Conservation (phyloP, 768 basidiomycete species). For the Trametes meyenii region DNA sequence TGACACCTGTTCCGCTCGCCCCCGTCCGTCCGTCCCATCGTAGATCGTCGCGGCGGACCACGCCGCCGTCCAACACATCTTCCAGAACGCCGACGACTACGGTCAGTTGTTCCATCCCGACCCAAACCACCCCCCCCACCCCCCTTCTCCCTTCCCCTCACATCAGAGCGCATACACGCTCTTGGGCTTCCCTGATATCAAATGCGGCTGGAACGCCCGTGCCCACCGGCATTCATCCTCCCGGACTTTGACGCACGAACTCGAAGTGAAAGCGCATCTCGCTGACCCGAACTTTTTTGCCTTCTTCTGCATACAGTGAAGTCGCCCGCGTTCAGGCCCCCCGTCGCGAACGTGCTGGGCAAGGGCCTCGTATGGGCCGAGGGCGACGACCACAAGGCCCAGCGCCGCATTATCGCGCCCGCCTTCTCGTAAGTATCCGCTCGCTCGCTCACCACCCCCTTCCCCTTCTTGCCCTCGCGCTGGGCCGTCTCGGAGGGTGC, state of each 20-base stretch:
- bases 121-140: no score
- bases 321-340: conserved; percentile 32
- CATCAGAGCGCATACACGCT: background rate
- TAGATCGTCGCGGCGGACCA: conserved; percentile 42
- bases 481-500: background rate
- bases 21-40: background rate
- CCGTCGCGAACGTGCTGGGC: conserved; percentile 33
- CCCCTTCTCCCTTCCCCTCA: conserved; percentile 1
- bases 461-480: conserved; percentile 1
- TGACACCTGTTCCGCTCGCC: background rate
- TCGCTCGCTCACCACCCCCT: background rate
- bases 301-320: conserved; percentile 28
- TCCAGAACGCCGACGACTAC: conserved; percentile 40
- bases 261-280: background rate
- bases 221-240: background rate
- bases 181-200: background rate
- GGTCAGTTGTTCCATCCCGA: conserved; percentile 21
- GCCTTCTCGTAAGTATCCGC: conserved; percentile 40
- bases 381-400: conserved; percentile 34
- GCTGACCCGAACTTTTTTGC: background rate
- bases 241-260: background rate
- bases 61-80: conserved; percentile 42
- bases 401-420: conserved; percentile 38
- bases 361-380: conserved; percentile 37
- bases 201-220: background rate